Evolutionary conservation across 2,329 filamentous ascomycete species (phyloP).

Genomic region (Xylariales sp.): DNA sequence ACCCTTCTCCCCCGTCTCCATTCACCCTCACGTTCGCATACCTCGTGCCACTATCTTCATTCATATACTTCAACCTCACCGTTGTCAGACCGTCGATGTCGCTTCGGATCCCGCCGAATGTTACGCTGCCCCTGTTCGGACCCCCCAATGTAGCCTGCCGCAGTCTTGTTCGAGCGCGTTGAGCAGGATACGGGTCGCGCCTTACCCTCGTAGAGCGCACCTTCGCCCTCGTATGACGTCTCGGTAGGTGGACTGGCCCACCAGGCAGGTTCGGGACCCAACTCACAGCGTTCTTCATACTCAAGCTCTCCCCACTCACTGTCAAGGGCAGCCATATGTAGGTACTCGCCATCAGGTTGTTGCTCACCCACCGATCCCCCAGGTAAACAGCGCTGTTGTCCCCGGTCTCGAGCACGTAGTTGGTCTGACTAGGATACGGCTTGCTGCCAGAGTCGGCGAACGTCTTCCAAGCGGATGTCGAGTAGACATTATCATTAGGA

Average conservation of each 20-base stretch:
- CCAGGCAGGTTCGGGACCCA: conserved; percentile 44
- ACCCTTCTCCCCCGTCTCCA: conserved; percentile 41
- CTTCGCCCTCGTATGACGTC: conserved; percentile 47
- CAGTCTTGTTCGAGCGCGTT: conserved; percentile 7
- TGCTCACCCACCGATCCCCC: conserved; percentile 63
- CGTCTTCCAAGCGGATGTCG: conserved; percentile 50
- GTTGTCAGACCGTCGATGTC: conserved; percentile 41
- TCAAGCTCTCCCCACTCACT: conserved; percentile 46
- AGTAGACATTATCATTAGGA: conserved; percentile 61
- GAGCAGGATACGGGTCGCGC: conserved; percentile 38
- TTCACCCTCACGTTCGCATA: conserved; percentile 53
- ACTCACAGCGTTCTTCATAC: conserved; percentile 45
- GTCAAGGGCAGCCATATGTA: conserved; percentile 61
- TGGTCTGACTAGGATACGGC: conserved; percentile 58
- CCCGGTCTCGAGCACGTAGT: conserved; percentile 46
- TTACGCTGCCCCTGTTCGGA: conserved; percentile 38
- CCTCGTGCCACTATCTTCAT: conserved; percentile 47
- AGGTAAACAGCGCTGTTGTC: conserved; percentile 48
- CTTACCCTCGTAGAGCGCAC: conserved; percentile 36
- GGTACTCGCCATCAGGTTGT: conserved; percentile 53
- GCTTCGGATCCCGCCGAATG: conserved; percentile 41
- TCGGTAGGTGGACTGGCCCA: conserved; percentile 40
- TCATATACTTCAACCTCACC: conserved; percentile 49
- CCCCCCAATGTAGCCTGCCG: conserved; percentile 53
- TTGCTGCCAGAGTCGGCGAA: conserved; percentile 52